A percentile compares a stretch with the other conserved stretches of the same genome.
Evolutionary conservation across 768 basidiomycete genomes (phyloP).

Genomic region (Boletus speciosus): DNA sequence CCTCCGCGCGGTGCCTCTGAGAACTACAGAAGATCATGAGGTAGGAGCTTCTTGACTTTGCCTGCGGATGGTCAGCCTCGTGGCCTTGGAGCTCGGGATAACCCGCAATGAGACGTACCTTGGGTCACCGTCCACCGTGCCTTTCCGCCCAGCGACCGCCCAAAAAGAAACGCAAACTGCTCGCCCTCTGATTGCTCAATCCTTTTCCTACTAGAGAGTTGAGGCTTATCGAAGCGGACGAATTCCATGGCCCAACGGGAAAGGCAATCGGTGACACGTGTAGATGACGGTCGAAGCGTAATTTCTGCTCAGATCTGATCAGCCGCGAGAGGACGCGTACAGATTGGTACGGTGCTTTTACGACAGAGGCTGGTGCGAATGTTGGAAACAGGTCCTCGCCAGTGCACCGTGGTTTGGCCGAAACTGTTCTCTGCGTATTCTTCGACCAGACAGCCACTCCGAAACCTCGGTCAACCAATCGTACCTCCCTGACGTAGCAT

Average conservation of each 20-base stretch:
- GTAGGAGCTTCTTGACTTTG: constrained; percentile 65
- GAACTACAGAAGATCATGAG: constrained; percentile 66
- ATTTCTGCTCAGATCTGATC: background rate
- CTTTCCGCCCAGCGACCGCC: constrained; percentile 66
- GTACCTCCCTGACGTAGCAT: background rate
- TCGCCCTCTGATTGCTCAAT: background rate
- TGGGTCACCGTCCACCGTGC: constrained; percentile 73
- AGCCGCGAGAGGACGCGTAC: background rate
- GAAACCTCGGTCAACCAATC: background rate
- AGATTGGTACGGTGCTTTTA: too few relatives aligned
- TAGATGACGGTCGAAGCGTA: background rate
- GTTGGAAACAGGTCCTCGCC: background rate
- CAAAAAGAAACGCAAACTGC: background rate
- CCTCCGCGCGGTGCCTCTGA: constrained; percentile 66
- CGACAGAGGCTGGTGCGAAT: background rate
- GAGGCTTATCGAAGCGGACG: background rate
- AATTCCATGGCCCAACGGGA: background rate
- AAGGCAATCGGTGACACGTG: background rate
- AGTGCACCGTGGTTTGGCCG: background rate
- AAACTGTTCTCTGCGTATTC: background rate
- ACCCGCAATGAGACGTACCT: constrained; percentile 39
- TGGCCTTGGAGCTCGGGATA: background rate
- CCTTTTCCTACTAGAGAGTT: background rate
- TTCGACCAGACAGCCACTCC: background rate
- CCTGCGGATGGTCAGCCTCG: constrained; percentile 37